Evolutionary conservation across 805 yeast genomes (phyloP), one percentile per base, ranked within the genome.

Genomic region (Nakazawaea holstii): DNA sequence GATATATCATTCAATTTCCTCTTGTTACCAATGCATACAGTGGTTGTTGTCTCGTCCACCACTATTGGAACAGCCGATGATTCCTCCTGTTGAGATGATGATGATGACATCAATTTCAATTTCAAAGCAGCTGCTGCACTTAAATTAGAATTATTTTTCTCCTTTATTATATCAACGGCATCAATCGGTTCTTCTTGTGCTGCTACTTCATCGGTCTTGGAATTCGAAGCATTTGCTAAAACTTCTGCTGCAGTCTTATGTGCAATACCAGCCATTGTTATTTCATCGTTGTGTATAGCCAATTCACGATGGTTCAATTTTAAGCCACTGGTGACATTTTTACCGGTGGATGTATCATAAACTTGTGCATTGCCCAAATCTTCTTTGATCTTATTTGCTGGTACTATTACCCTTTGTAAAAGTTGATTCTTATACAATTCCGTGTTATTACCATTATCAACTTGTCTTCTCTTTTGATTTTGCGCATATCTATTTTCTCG

Each of bases 251-350:
- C 89, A 46, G 76, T 76, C 37, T 75, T 72, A 59, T 86, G 84
- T 14, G 89, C 86, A 64, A 80, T 73, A 55, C 82, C 81, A 0
- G 95, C 94, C 53, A 81, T 68, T 37, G 84, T 82, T 24, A 85
- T 72, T 30, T 79, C 75, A 41, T 72, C 80, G 41, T 82, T 70
- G 57, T 83, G 72, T 47, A 78, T 74, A 6, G 84, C 91, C 57
- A 87, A 73, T 47, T 88, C 94, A 52, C 77, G 75, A 54, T 87
- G 87, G 13, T 81, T 67, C 64, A 87, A 69, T 44, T 83, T 77
- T 50, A 77, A 64, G 1, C 84, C 80, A 4, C 88, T 89, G 13
- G 76, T 80, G 4, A 87, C 88, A 35, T 77, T 62, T 51, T 84
- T 79, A 6, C 96, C 96, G n/a, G 74, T 67, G 0, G 87, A 80